A percentile compares a stretch with the other conserved stretches of the same genome.
Conservation (phyloP, 1,284 basidiomycete genomes). For the Coniferiporia weirii region DNA sequence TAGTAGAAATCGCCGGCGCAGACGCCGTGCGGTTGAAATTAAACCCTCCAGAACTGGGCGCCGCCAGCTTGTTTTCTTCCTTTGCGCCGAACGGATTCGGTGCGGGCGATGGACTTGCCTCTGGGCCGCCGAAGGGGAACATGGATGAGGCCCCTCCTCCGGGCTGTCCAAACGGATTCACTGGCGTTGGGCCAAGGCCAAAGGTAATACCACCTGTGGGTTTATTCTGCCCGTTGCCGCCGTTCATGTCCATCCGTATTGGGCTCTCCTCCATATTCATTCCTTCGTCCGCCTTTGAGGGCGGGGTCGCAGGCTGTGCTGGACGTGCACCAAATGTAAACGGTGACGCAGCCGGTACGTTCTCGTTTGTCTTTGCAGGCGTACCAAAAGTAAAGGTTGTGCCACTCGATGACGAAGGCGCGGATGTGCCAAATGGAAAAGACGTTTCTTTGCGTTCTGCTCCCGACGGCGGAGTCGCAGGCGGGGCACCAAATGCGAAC, state of each 20-base stretch:
- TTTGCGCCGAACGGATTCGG: constrained; percentile 25
- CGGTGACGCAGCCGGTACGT: constrained; percentile 20
- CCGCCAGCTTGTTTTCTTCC: constrained; percentile 21
- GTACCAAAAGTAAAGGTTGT: constrained; percentile 20
- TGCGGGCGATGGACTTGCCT: constrained; percentile 18
- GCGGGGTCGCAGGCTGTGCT: constrained; percentile 46
- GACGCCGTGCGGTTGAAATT: constrained; percentile 18
- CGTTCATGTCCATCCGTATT: constrained; percentile 40
- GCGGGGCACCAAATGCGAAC: constrained; percentile 23
- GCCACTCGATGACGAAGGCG: not conserved
- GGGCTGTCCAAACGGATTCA: constrained; percentile 9
- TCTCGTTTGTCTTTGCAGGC: constrained; percentile 7
- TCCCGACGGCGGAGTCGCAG: constrained; percentile 19
- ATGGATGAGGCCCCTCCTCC: not conserved
- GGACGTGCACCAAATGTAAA: constrained; percentile 30
- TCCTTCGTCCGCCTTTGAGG: constrained; percentile 44
- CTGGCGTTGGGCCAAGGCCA: constrained; percentile 16
- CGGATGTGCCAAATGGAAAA: constrained; percentile 12
- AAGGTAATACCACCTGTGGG: constrained; percentile 44
- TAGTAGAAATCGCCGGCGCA: constrained; percentile 27
- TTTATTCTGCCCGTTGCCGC: constrained; percentile 27
- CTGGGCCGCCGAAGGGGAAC: constrained; percentile 21
- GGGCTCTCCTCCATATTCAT: constrained; percentile 70
- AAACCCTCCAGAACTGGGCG: constrained; percentile 13
- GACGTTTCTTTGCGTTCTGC: constrained; percentile 13